Evolutionary conservation across 306 rosid genomes (phyloP), one percentile per base, ranked within the genome.

Genomic region (Phaseolus lunatus): DNA sequence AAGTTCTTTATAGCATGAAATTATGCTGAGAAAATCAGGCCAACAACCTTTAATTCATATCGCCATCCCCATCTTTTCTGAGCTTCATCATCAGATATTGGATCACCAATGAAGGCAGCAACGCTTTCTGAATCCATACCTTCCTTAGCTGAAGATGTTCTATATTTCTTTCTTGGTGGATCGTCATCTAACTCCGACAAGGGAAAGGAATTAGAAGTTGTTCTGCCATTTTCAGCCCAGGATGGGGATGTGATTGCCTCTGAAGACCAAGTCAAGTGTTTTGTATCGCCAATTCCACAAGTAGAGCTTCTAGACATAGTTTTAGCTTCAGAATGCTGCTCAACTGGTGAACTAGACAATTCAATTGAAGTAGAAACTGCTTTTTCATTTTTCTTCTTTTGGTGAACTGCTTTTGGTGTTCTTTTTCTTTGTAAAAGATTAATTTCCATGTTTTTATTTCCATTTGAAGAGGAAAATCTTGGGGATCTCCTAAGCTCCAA

Each of bases 1-100:
- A 70, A 49, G n/a, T 54, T 64, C 14, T 29, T 31, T 44, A 56
- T 47, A 35, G 18, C 29, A 73, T 47, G 75, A 69, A 75, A 47
- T 47, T 45, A 63, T 75, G 67, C 26, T 26, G 61, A 79, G 64
- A 57, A 43, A 76, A 35, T 49, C 57, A 64, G 11, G 80, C 75
- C 61, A 67, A 76, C 73, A 18, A 92, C 98, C 98, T 92, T 94
- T 86, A 90, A 62, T 80, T 89, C 88, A 75, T 94, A 94, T 22
- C 98, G 97, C 98, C 98, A 94, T 47, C 86, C 87, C 98, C 98
- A 94, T 88, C 88, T 88, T 62, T 86, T 81, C 52, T 70, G 96
- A 84, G 98, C 97, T 87, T 94, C 97, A 67, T 80, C 87, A 54
- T 81, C 87, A 35, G 93, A 90, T 81, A 92, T 81, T 66, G 96